Conservation (phyloP, 331 rosid species). For the Spiraea crenata region DNA sequence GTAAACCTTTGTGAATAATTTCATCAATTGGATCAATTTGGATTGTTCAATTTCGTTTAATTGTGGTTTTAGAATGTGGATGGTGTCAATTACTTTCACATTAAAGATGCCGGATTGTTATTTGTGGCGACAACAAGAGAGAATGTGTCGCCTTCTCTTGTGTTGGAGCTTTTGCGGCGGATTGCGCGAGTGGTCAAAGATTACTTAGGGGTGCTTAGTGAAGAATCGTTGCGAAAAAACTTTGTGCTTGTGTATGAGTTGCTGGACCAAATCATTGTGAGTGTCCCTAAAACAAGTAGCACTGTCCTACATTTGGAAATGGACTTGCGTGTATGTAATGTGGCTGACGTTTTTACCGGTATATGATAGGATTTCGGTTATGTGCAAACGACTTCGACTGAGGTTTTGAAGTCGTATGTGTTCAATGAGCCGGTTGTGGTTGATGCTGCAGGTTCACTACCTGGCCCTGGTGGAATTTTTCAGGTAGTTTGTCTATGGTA, state of each 20-base stretch:
- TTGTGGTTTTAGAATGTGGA: slow-evolving; percentile 54
- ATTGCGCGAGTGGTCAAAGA: slow-evolving; percentile 83
- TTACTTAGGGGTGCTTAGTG: slow-evolving; percentile 86
- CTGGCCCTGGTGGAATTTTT: slow-evolving; percentile 80
- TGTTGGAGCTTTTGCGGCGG: slow-evolving; percentile 74
- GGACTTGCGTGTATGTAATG: not conserved
- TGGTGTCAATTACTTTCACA: slow-evolving; percentile 87
- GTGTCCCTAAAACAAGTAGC: slow-evolving; percentile 11
- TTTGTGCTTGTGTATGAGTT: slow-evolving; percentile 92
- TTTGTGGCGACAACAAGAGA: slow-evolving; percentile 77
- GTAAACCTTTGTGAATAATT: not conserved
- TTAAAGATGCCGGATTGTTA: slow-evolving; percentile 79
- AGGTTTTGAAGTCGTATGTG: slow-evolving; percentile 76
- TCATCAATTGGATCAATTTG: not conserved
- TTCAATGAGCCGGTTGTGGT: slow-evolving; percentile 82
- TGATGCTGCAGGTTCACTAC: slow-evolving; percentile 59
- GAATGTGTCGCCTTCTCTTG: slow-evolving; percentile 73
- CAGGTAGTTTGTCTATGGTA: slow-evolving; percentile 48
- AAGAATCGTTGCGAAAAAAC: slow-evolving; percentile 78
- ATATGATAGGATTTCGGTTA: slow-evolving; percentile 80
- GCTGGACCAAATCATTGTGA: slow-evolving; percentile 83
- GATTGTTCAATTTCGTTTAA: not conserved
- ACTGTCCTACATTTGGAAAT: not conserved
- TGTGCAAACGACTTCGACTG: slow-evolving; percentile 89
- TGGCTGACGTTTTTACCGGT: slow-evolving; percentile 14